Evolutionary conservation across 2,329 filamentous ascomycete species (phyloP).

Genomic region (Microsporum ferrugineum): DNA sequence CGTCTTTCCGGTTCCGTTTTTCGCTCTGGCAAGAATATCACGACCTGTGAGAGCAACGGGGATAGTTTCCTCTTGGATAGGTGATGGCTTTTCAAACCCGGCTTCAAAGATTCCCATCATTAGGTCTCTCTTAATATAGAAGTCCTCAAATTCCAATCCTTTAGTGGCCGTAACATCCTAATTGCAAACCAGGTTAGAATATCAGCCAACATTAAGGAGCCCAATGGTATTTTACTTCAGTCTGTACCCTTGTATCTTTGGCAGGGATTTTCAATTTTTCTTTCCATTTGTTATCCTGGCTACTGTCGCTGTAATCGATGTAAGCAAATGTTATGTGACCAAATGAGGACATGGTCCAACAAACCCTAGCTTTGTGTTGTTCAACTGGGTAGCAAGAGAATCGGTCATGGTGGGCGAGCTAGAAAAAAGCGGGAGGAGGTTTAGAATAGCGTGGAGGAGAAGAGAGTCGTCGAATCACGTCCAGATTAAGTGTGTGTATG

Average conservation of each 20-base stretch:
- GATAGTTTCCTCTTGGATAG: constrained; percentile 98
- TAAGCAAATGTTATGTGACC: not conserved
- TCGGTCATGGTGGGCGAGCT: constrained; percentile 22
- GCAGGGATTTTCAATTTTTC: constrained; percentile 36
- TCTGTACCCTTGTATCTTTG: constrained; percentile 41
- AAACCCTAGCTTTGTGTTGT: constrained; percentile 35
- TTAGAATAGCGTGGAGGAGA: not conserved
- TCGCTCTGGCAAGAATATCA: constrained; percentile 90
- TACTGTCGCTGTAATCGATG: constrained; percentile 25
- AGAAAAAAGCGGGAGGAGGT: not conserved
- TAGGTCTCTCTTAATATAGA: constrained; percentile 84
- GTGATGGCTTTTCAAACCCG: constrained; percentile 95
- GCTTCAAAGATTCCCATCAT: constrained; percentile 99
- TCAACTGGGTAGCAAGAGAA: constrained; percentile 36
- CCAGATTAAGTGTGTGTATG: not conserved
- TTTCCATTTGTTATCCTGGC: constrained; percentile 33
- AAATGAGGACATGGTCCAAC: constrained; percentile 8
- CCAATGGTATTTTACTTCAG: constrained; percentile 30
- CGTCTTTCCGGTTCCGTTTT: constrained; percentile 98
- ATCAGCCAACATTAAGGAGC: not conserved
- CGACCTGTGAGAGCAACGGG: constrained; percentile 89
- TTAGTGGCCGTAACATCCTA: constrained; percentile 98
- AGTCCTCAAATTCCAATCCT: constrained; percentile 94
- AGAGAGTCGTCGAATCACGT: not conserved
- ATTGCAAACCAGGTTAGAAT: constrained; percentile 14